phyloP scores from a whole-genome alignment of 306 rosid genomes.

The Sophora flavescens region DNA sequence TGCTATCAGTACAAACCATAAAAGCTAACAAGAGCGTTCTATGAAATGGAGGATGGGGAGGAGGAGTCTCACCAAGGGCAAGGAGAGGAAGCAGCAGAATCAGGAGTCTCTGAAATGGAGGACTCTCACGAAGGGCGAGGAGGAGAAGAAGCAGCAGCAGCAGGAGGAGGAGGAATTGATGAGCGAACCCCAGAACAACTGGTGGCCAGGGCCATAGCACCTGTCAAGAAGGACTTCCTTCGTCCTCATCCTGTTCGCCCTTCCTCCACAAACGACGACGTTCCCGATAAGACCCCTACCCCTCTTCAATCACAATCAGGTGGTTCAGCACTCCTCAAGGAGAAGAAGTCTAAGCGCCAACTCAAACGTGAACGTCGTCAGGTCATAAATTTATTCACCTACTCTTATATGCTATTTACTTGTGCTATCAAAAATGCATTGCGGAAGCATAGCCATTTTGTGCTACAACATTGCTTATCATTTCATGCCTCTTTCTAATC shows the following conservation, averaged over 20 bases:
- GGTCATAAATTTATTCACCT: constrained; percentile 57
- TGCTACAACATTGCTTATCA: too few relatives aligned
- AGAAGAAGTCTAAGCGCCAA: constrained; percentile 95
- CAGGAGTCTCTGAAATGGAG: constrained; percentile 36
- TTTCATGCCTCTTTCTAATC: too few relatives aligned
- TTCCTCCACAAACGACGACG: constrained; percentile 45
- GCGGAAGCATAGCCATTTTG: too few relatives aligned
- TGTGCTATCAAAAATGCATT: too few relatives aligned
- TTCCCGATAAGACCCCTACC: constrained; percentile 46
- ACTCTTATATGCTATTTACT: too few relatives aligned
- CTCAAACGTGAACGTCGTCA: constrained; percentile 93
- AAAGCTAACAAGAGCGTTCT: background rate
- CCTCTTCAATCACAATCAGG: constrained; percentile 24
- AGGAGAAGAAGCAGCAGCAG: background rate
- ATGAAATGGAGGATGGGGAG: constrained; percentile 44
- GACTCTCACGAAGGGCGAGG: constrained; percentile 10
- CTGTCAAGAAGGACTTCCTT: constrained; percentile 70
- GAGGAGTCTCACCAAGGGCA: constrained; percentile 1
- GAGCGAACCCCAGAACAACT: constrained; percentile 68
- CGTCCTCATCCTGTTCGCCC: constrained; percentile 71
- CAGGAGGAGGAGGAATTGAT: constrained; percentile 5
- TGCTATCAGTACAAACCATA: background rate
- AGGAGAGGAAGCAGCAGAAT: background rate
- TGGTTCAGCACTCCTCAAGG: constrained; percentile 51
- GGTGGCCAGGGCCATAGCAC: constrained; percentile 81